Conservation (phyloP, 768 basidiomycete species). For the Ephemerocybe angulata region DNA sequence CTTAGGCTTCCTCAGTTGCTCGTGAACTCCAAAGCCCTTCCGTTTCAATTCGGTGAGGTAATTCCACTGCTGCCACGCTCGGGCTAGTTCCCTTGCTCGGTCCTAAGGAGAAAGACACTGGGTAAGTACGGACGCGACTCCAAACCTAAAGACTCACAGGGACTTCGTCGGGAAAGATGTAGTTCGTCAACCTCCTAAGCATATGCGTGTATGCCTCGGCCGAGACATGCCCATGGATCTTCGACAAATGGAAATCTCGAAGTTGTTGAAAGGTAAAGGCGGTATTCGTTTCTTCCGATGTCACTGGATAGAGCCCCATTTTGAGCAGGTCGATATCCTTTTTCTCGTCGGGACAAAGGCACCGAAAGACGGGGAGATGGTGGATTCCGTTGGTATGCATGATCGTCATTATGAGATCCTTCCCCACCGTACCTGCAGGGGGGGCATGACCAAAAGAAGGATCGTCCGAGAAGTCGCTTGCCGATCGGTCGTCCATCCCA, state of each 20-base stretch:
- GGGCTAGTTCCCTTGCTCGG: not conserved
- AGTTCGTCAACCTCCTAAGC: not conserved
- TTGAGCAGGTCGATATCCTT: slow-evolving; percentile 8
- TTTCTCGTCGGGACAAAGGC: slow-evolving; percentile 1
- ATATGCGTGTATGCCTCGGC: not conserved
- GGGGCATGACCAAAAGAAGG: not conserved
- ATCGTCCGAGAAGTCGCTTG: not conserved
- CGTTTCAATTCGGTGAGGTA: slow-evolving; percentile 13
- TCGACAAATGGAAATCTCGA: not conserved
- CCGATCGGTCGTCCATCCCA: not conserved
- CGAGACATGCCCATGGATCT: not conserved
- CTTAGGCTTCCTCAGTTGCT: not conserved
- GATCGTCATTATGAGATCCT: not conserved
- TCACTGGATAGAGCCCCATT: slow-evolving; percentile 8
- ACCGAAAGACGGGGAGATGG: slow-evolving; percentile 10
- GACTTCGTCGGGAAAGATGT: not conserved
- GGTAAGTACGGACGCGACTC: not conserved
- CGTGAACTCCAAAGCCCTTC: slow-evolving; percentile 14
- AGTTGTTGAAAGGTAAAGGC: not conserved
- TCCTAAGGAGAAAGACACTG: not conserved
- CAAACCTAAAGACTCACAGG: not conserved
- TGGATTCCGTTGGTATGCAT: slow-evolving; percentile 18
- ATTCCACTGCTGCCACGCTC: not conserved
- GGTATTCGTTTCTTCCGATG: not conserved
- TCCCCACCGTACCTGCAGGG: not conserved